These are phyloP conservation scores for Nicotiana undulata DNA, from an alignment of 257 asterid species.

Conservation along the genomic window DNA sequence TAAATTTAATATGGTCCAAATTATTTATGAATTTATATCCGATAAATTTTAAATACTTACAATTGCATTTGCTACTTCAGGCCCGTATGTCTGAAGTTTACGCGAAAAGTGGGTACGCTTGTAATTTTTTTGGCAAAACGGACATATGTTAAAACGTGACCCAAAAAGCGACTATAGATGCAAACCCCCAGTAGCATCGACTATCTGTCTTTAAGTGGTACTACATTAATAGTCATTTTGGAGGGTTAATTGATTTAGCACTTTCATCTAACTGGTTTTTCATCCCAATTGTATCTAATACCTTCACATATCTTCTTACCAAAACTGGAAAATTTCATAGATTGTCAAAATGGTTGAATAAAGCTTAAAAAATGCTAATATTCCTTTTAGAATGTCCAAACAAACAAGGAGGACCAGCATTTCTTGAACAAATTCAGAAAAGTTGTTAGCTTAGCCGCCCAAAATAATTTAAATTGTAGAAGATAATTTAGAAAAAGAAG, in stretches of 20 bases:
- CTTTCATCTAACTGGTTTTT: neutral
- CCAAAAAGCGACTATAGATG: too few relatives aligned
- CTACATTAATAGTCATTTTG: neutral
- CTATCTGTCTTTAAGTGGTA: neutral
- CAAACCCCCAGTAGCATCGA: too few relatives aligned
- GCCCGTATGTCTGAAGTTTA: too few relatives aligned
- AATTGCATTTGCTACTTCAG: too few relatives aligned
- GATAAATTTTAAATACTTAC: too few relatives aligned
- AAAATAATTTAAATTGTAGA: constrained; percentile 17
- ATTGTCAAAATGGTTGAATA: neutral
- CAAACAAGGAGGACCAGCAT: neutral
- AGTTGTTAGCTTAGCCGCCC: constrained; percentile 38
- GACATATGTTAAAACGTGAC: too few relatives aligned
- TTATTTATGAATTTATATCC: too few relatives aligned
- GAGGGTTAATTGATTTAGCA: neutral
- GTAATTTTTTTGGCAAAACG: too few relatives aligned
- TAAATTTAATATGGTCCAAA: too few relatives aligned
- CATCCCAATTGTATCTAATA: neutral
- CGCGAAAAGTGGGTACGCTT: too few relatives aligned
- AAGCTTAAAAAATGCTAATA: neutral
- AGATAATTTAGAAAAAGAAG: constrained; percentile 29
- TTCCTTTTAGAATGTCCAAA: neutral
- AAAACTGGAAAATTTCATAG: neutral
- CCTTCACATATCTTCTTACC: neutral
- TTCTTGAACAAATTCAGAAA: neutral